phyloP scores from a whole-genome alignment of 1,284 basidiomycete species.

The Fomitopsis betulina region DNA sequence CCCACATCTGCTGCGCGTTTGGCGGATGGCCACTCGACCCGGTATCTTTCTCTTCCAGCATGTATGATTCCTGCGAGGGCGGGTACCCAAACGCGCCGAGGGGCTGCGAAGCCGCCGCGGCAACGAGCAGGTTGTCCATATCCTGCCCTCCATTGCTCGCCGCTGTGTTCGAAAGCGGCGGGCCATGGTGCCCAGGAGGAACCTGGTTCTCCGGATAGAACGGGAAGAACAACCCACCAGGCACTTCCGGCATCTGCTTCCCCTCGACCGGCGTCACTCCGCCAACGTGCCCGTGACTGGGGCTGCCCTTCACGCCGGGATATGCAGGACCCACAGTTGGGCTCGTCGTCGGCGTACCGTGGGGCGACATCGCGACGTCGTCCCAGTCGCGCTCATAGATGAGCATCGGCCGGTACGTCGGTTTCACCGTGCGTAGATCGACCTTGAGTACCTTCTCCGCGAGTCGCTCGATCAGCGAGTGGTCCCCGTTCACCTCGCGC shows the following conservation, averaged over 20 bases:
- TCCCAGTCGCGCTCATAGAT: constrained; percentile 72
- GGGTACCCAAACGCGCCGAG: constrained; percentile 47
- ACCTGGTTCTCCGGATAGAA: constrained; percentile 57
- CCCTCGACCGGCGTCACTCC: constrained; percentile 14
- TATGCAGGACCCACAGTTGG: constrained; percentile 25
- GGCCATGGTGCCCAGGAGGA: constrained; percentile 14
- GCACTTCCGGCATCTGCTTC: constrained; percentile 51
- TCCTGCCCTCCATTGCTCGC: constrained; percentile 29
- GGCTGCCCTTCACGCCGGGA: constrained; percentile 13
- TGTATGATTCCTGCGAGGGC: constrained; percentile 50
- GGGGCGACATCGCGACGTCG: constrained; percentile 23
- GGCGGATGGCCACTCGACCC: constrained; percentile 14
- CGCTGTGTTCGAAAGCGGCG: constrained; percentile 10
- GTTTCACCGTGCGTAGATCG: constrained; percentile 56
- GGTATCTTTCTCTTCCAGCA: constrained; percentile 60
- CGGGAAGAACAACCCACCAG: constrained; percentile 65
- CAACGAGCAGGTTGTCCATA: constrained; percentile 51
- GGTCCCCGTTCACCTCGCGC: constrained; percentile 69
- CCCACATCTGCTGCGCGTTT: constrained; percentile 24
- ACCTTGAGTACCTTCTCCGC: constrained; percentile 73
- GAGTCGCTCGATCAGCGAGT: constrained; percentile 75
- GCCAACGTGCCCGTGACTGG: constrained; percentile 4
- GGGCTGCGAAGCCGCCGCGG: constrained; percentile 42
- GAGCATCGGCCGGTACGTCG: constrained; percentile 52
- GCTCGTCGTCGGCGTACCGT: constrained; percentile 17